Base-by-base conservation (phyloP, 2,329 filamentous ascomycete genomes). In the Fusarium humuli region DNA sequence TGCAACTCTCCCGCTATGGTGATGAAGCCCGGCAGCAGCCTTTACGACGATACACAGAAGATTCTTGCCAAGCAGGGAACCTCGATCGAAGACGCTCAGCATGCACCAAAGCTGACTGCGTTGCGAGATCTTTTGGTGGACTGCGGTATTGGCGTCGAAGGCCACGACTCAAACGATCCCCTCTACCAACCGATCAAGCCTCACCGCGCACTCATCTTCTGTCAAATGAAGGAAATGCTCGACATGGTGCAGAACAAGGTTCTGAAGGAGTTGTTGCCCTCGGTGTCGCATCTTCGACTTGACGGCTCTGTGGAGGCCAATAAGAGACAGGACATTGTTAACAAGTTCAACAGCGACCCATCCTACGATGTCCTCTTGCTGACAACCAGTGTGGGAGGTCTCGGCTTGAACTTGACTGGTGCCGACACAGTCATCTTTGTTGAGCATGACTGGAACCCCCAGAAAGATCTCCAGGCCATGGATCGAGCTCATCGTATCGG, bases 191-290 rank as follows among this genome's bases (percentile, higher is more conserved):
- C 94, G 42, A 97, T 99, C 79, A 97, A 96, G 67, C 96, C 95
- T 30, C 96, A 99, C 78, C 93, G 96, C 46, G 97, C 96, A 1
- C 88, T 99, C 29, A 92, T 99, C 72, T 99, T 99, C 85, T 99
- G 96, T 76, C 96, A 99, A 79, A 98, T 99, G 94, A 99, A 99
- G 82, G 96, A 99, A 80, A 99, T 99, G 97, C 87, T 99, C 25
- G 96, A 99, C 80, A 98, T 99, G 89, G 97, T 99, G 4, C 94
- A 98, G 78, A 94, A 92, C 75, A 94, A 95, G 61, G 96, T 99
- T 2, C 83, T 99, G 41, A 94, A 93, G 79, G 92, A 92, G 76
- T 87, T 98, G 81, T 87, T 99, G n/a, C 96, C 96, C 2, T 92
- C 91, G 0, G 94, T 98, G 8, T 96, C 97, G 40, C 98, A 92